Evolutionary conservation across 2,329 filamentous ascomycete species (phyloP).

Genomic region (Phialophora chinensis): DNA sequence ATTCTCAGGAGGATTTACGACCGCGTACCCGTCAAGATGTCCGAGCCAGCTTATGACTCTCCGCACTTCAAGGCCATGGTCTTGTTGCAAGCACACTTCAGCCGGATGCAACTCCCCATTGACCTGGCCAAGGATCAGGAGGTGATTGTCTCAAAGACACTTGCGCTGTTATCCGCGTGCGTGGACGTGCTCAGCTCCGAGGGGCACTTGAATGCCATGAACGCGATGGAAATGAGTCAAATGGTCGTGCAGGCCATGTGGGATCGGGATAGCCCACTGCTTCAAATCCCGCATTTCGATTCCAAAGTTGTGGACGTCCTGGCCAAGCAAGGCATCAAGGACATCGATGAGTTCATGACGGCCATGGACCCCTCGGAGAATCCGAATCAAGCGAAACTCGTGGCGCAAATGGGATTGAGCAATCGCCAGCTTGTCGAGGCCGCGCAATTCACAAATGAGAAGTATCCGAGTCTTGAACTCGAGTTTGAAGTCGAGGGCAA

Average conservation of each 20-base stretch:
- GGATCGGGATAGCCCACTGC: slow-evolving; percentile 95
- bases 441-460: slow-evolving; percentile 93
- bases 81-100: slow-evolving; percentile 96
- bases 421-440: slow-evolving; percentile 84
- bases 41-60: slow-evolving; percentile 83
- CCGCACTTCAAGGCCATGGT: slow-evolving; percentile 98
- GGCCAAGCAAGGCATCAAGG: slow-evolving; percentile 70
- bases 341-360: slow-evolving; percentile 98
- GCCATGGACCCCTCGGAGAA: slow-evolving; percentile 97
- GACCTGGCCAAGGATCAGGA: slow-evolving; percentile 97
- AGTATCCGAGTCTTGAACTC: slow-evolving; percentile 93
- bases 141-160: slow-evolving; percentile 78
- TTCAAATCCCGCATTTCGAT: slow-evolving; percentile 96
- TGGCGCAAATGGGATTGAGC: slow-evolving; percentile 75
- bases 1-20: slow-evolving; percentile 92
- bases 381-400: slow-evolving; percentile 74
- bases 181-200: slow-evolving; percentile 96
- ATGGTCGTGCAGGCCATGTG: slow-evolving; percentile 99
- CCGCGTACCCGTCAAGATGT: slow-evolving; percentile 92
- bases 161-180: slow-evolving; percentile 86
- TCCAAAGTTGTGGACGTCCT: slow-evolving; percentile 68
- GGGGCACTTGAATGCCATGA: slow-evolving; percentile 95
- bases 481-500: slow-evolving; percentile 85
- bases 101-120: slow-evolving; percentile 92
- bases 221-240: slow-evolving; percentile 98